Evolutionary conservation across 495 filamentous ascomycete species (phyloP).

Genomic region (Staphylotrichum longicolle): DNA sequence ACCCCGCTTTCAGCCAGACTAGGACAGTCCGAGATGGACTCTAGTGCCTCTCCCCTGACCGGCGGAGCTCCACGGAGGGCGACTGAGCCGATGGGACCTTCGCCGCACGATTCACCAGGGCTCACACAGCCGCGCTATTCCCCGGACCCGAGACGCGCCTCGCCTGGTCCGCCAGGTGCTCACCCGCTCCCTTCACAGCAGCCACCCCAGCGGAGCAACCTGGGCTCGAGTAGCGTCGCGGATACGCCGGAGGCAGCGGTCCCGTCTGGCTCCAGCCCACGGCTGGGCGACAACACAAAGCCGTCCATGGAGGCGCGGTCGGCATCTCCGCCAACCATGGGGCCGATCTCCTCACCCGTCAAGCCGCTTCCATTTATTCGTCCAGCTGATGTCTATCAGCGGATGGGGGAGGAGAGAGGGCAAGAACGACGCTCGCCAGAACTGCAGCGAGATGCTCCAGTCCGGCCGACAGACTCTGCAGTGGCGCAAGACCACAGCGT

Average conservation of each 20-base stretch:
- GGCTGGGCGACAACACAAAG: conserved; percentile 1
- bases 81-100: conserved; percentile 18
- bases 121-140: not conserved
- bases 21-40: not conserved
- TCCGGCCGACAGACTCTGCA: not conserved
- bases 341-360: conserved; percentile 25
- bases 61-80: conserved; percentile 16
- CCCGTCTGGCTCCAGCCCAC: conserved; percentile 23
- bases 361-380: conserved; percentile 64
- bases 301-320: conserved; percentile 36
- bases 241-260: conserved; percentile 15
- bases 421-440: conserved; percentile 53
- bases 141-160: conserved; percentile 18
- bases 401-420: conserved; percentile 65
- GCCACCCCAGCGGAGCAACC: conserved; percentile 61
- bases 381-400: conserved; percentile 76
- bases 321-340: conserved; percentile 34
- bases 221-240: conserved; percentile 33
- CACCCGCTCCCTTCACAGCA: conserved; percentile 39
- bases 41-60: conserved; percentile 8
- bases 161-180: conserved; percentile 26
- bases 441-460: not conserved
- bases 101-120: not conserved
- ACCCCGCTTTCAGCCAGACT: conserved; percentile 1
- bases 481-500: conserved; percentile 2